Percentiles rank a stretch among this genome's conserved stretches.
Evolutionary conservation across 257 asterid genomes (phyloP).

Genomic region (Mentha longifolia): DNA sequence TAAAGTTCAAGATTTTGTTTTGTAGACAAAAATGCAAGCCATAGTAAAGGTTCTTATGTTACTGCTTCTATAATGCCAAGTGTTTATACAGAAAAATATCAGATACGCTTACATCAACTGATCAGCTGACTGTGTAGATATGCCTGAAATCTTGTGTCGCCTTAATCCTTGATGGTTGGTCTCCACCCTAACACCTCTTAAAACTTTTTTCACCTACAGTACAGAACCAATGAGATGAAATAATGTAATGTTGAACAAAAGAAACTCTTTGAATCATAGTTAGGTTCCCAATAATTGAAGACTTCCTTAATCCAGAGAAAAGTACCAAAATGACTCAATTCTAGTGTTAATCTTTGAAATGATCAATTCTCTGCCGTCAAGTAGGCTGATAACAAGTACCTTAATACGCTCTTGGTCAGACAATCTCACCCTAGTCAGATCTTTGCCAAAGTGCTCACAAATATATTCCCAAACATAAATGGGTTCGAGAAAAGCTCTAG

Average conservation of each 20-base stretch:
- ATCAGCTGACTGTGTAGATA: conserved; percentile 42
- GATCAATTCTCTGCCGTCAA: background rate
- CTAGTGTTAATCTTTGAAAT: background rate
- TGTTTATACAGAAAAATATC: background rate
- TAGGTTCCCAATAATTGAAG: background rate
- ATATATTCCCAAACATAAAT: conserved; percentile 49
- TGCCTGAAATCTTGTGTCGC: conserved; percentile 52
- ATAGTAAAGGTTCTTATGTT: background rate
- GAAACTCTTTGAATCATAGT: background rate
- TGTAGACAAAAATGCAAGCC: background rate
- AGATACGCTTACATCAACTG: conserved; percentile 53
- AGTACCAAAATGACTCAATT: background rate
- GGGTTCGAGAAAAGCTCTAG: conserved; percentile 71
- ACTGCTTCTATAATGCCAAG: background rate
- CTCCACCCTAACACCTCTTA: conserved; percentile 63
- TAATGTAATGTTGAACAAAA: background rate
- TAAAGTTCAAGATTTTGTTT: background rate
- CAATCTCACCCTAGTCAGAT: conserved; percentile 36
- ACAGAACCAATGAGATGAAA: background rate
- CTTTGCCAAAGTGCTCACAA: conserved; percentile 39
- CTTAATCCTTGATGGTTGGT: conserved; percentile 36
- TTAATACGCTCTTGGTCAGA: conserved; percentile 69
- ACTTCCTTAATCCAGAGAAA: background rate
- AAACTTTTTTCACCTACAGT: conserved; percentile 52
- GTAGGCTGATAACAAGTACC: conserved; percentile 40